A percentile compares a stretch with the other conserved stretches of the same genome.
phyloP scores from a whole-genome alignment of 768 basidiomycete species.

The Trametes cubensis region DNA sequence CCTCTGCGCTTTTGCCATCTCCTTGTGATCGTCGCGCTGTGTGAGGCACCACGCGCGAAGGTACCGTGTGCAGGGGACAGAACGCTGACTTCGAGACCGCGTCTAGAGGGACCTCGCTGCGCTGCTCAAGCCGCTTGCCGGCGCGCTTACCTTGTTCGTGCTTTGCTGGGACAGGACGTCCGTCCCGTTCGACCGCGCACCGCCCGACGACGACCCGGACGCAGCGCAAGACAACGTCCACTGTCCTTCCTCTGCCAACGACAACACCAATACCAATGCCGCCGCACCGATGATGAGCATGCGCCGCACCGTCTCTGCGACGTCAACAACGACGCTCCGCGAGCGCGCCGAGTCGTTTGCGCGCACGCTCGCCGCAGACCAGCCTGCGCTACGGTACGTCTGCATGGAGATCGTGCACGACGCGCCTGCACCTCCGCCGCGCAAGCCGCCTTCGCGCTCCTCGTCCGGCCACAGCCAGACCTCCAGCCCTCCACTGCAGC shows the following conservation, averaged over 20 bases:
- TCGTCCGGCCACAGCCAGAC: neutral
- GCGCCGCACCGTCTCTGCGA: neutral
- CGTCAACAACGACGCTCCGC: neutral
- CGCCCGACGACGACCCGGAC: constrained; percentile 11
- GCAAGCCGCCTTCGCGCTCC: neutral
- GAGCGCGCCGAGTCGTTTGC: constrained; percentile 6
- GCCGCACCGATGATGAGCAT: neutral
- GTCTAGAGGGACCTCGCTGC: constrained; percentile 14
- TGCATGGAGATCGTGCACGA: constrained; percentile 16
- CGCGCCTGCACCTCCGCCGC: neutral
- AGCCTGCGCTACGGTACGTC: constrained; percentile 16
- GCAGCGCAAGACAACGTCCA: neutral
- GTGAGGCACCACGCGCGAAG: neutral
- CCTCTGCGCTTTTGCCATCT: neutral
- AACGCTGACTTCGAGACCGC: neutral
- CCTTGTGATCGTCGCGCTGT: neutral
- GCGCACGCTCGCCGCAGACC: constrained; percentile 6
- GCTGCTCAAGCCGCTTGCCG: constrained; percentile 15
- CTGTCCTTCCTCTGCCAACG: neutral
- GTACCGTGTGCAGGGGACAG: neutral
- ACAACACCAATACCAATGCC: neutral
- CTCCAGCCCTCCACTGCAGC: neutral
- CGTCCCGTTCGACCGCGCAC: constrained; percentile 19
- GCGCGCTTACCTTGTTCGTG: constrained; percentile 14
- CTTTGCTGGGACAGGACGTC: constrained; percentile 23